Percentiles rank a stretch among this genome's conserved stretches.
Conservation (phyloP, 352 stramenopile species). For the Phytopythium boreale region DNA sequence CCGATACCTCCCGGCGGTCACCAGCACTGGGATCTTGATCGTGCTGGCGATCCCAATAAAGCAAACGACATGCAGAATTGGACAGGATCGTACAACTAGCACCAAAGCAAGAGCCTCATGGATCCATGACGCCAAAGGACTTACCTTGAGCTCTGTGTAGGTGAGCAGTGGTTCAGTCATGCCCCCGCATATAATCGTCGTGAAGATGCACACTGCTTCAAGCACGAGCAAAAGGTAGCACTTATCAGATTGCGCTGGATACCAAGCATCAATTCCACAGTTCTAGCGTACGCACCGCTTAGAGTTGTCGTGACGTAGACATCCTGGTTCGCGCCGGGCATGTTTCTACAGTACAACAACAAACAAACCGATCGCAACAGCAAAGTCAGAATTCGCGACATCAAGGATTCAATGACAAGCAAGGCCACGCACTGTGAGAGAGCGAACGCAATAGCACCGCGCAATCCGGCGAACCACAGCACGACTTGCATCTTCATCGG, state of each 20-base stretch:
- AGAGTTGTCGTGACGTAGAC: constrained; percentile 76
- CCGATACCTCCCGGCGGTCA: neutral
- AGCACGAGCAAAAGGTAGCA: neutral
- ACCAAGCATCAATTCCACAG: neutral
- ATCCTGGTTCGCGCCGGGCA: constrained; percentile 92
- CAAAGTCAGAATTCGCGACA: neutral
- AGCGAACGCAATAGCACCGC: constrained; percentile 81
- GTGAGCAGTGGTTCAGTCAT: constrained; percentile 89
- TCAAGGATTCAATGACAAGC: neutral
- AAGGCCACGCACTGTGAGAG: constrained; percentile 68
- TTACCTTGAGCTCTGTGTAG: constrained; percentile 67
- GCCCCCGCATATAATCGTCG: constrained; percentile 94
- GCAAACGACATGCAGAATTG: neutral
- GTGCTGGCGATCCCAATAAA: neutral
- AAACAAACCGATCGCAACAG: neutral
- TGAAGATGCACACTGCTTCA: constrained; percentile 92
- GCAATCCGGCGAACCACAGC: constrained; percentile 91
- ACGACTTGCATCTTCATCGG: constrained; percentile 90
- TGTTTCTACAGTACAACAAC: constrained; percentile 61
- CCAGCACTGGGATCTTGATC: neutral
- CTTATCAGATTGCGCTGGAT: neutral
- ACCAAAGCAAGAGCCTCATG: neutral
- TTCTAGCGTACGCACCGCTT: constrained; percentile 25
- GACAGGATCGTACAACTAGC: too few relatives aligned
- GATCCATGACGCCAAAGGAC: neutral